Percentiles rank a stretch among this genome's conserved stretches.
phyloP scores from a whole-genome alignment of 2,329 filamentous ascomycete species.

The Fusarium devonianum region DNA sequence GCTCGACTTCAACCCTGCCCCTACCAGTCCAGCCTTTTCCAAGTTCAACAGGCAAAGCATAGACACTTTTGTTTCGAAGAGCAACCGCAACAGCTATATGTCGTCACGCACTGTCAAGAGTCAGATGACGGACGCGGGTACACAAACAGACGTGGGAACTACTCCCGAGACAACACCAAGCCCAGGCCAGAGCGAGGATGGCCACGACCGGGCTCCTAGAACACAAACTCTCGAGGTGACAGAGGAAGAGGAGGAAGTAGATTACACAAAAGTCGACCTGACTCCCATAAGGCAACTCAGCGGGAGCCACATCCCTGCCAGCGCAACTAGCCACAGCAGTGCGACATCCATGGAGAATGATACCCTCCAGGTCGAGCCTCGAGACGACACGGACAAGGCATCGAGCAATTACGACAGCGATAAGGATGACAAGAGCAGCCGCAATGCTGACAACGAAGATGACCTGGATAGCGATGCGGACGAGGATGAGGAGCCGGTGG shows the following conservation, averaged over 20 bases:
- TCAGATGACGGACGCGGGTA: conserved; percentile 73
- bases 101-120: conserved; percentile 73
- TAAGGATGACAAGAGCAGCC: conserved; percentile 38
- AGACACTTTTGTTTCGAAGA: conserved; percentile 67
- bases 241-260: conserved; percentile 62
- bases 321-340: conserved; percentile 35
- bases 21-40: conserved; percentile 74
- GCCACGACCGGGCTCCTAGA: conserved; percentile 51
- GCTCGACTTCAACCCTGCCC: conserved; percentile 82
- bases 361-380: conserved; percentile 32
- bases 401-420: conserved; percentile 39
- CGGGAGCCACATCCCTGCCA: conserved; percentile 35
- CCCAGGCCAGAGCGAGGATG: conserved; percentile 62
- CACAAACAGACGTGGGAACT: conserved; percentile 65
- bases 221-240: conserved; percentile 48
- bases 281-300: conserved; percentile 57
- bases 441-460: conserved; percentile 39
- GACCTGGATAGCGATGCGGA: conserved; percentile 35
- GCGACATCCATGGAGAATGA: conserved; percentile 31
- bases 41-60: conserved; percentile 71
- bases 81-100: conserved; percentile 78
- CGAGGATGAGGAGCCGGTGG: conserved; percentile 66
- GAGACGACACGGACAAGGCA: conserved; percentile 38
- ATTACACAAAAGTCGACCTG: conserved; percentile 66
- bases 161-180: conserved; percentile 64